These are phyloP conservation scores for Ceratobasidium sp. DNA, from an alignment of 1,284 basidiomycete species.

Conservation along the genomic window DNA sequence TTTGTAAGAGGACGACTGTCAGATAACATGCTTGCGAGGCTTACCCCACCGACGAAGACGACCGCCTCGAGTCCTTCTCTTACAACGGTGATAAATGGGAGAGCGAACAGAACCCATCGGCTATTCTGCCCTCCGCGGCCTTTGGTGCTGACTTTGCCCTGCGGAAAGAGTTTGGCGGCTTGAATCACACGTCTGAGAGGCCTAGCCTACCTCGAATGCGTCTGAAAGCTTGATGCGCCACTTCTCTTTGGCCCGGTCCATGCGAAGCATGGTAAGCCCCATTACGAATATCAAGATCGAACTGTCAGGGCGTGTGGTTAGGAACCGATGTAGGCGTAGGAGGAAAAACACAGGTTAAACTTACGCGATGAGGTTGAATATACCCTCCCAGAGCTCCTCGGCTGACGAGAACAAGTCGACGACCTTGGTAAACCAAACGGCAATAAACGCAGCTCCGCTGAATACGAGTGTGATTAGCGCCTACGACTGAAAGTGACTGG, in stretches of 20 bases:
- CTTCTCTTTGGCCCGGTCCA: slow-evolving; percentile 84
- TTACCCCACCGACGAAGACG: slow-evolving; percentile 89
- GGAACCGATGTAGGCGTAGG: slow-evolving; percentile 37
- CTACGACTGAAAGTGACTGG: slow-evolving; percentile 59
- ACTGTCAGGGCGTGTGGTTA: slow-evolving; percentile 29
- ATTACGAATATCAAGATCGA: slow-evolving; percentile 84
- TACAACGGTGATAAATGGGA: slow-evolving; percentile 90
- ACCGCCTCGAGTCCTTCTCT: slow-evolving; percentile 94
- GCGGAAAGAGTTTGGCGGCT: slow-evolving; percentile 44
- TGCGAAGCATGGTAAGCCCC: slow-evolving; percentile 81
- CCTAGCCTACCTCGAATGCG: slow-evolving; percentile 67
- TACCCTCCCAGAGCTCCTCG: slow-evolving; percentile 74
- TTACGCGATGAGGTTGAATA: slow-evolving; percentile 82
- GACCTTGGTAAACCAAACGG: slow-evolving; percentile 84
- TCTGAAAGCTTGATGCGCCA: slow-evolving; percentile 89
- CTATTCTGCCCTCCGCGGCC: slow-evolving; percentile 56
- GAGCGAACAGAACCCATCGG: slow-evolving; percentile 87
- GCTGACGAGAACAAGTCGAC: slow-evolving; percentile 73
- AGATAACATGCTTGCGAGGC: slow-evolving; percentile 48
- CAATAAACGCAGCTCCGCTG: slow-evolving; percentile 76
- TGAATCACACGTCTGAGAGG: not conserved
- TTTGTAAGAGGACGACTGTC: not conserved
- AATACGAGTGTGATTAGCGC: slow-evolving; percentile 54
- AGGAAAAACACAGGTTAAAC: slow-evolving; percentile 51
- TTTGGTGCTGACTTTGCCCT: slow-evolving; percentile 47